Base-by-base conservation (phyloP, 129 eudicot genomes). In the Lactuca sativa region DNA sequence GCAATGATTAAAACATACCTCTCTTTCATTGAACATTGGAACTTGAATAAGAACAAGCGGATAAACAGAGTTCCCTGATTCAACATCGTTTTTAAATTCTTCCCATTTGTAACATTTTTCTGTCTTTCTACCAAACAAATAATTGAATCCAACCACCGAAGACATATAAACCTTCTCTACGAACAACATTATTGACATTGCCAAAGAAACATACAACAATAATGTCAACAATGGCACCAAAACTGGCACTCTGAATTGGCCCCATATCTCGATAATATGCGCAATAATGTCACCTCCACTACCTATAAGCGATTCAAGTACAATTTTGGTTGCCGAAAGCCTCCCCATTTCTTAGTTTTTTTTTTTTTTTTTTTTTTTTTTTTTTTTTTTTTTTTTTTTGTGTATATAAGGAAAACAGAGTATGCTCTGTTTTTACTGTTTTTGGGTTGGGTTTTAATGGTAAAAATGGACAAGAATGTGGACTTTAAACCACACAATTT, bases 101-200 rank as follows among this genome's bases (percentile, higher is more conserved):
- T 82, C 90, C 80, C 86, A 85, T 78, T 82, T 85, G 73, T 82
- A 85, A 0, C 86, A 53, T 40, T 76, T 76, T 2, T 82, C 82
- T 6, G 85, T 82, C 41, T 79, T 82, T 31, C 69, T 32, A 0
- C 90, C 80, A 60, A 79, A 85, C 4, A 82, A 2, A 18, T 79
- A 78, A 16, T 78, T 80, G 14, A 76, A 64, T 14, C 13, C 12
- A 14, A 82, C 77, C n/a, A 82, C 87, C 6, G 79, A 9, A 0
- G 78, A 75, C 85, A 82, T 82, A 69, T 82, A 85, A 4, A 85
- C 78, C 58, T 81, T 79, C 68, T 82, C 91, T 0, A 84, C 18
- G 47, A 87, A 83, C 66, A 85, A 30, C 90, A 82, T 85, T 9
- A 64, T 38, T 0, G 52, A 47, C 52, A 47, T 47, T 2, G 15